Percentiles rank a stretch among this genome's conserved stretches.
Evolutionary conservation across 2,329 filamentous ascomycete genomes (phyloP).

Genomic region (Calycina herbarum): DNA sequence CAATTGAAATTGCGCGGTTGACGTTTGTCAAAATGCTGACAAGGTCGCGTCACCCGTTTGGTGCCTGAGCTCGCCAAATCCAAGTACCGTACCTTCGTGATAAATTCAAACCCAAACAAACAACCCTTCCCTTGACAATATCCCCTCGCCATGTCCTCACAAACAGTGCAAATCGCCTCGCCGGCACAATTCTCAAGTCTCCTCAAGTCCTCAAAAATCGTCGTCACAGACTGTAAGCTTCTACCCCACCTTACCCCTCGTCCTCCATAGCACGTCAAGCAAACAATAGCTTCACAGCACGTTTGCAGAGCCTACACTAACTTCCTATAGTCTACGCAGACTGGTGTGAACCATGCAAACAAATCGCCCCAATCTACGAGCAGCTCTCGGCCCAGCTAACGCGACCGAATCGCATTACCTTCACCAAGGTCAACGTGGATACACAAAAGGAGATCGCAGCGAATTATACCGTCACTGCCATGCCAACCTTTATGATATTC

Average conservation of each 20-base stretch:
- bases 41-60: conserved; percentile 10
- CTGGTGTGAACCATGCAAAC: conserved; percentile 82
- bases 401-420: conserved; percentile 71
- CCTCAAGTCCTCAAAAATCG: conserved; percentile 71
- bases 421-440: conserved; percentile 86
- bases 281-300: conserved; percentile 11
- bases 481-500: conserved; percentile 93
- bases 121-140: conserved; percentile 1
- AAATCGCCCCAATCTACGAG: conserved; percentile 81
- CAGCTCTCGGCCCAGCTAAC: conserved; percentile 71
- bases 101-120: neutral
- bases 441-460: conserved; percentile 70
- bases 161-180: conserved; percentile 50
- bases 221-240: conserved; percentile 84
- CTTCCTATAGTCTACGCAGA: conserved; percentile 72
- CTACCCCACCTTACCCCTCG: conserved; percentile 34
- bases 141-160: conserved; percentile 33
- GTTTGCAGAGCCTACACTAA: neutral
- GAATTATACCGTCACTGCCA: conserved; percentile 70
- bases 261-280: neutral
- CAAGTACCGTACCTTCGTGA: neutral
- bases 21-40: neutral
- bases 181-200: conserved; percentile 65
- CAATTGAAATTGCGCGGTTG: neutral
- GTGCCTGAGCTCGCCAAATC: conserved; percentile 12